Evolutionary conservation across 768 basidiomycete genomes (phyloP), one percentile per base, ranked within the genome.

Genomic region (Boletus subcaerulescens): DNA sequence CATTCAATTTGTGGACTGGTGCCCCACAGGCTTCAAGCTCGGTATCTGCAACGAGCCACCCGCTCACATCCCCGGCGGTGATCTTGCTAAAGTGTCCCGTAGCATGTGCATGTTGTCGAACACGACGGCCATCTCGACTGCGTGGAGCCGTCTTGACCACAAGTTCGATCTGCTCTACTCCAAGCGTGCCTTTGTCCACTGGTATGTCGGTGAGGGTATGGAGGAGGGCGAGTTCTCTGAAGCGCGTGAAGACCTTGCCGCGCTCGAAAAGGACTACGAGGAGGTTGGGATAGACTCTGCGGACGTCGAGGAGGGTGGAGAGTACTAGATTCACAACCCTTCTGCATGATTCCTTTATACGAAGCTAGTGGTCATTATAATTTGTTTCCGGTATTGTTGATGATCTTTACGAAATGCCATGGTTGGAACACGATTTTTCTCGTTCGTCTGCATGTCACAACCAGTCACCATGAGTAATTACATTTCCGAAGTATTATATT

Each of bases 221-320:
- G 84, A 88, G 70, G 85, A 88, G 82, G 96, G 96, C 71, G 96
- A 99, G 77, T 98, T 98, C 78, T 95, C 93, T 18, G 96, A 98
- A 78, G 96, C 96, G 18, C 89, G 96, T 56, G 97, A 99, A 77
- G 96, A 99, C 72, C 87, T 99, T 54, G 97, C 96, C n/a, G 96
- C 96, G n/a, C 85, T 99, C 52, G 96, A 98, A 80, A 97, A 93
- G 74, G 93, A 93, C 62, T 94, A 93, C 65, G 91, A 93, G 71
- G 92, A 97, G 71, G 93, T 87, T 61, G 82, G 85, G 49, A 77
- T 75, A 29, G 75, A 76, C 65, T 79, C 79, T 40, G 80, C 77
- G 5, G 78, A 80, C 39, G 75, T 58, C 17, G 78, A 83, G 68
- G 82, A 81, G 56, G 74, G 61, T 45, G 77, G 74, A 56, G 78